These are phyloP conservation scores for Botrytis fragariae DNA, from an alignment of 2,329 filamentous ascomycete species.

Conservation along the genomic window DNA sequence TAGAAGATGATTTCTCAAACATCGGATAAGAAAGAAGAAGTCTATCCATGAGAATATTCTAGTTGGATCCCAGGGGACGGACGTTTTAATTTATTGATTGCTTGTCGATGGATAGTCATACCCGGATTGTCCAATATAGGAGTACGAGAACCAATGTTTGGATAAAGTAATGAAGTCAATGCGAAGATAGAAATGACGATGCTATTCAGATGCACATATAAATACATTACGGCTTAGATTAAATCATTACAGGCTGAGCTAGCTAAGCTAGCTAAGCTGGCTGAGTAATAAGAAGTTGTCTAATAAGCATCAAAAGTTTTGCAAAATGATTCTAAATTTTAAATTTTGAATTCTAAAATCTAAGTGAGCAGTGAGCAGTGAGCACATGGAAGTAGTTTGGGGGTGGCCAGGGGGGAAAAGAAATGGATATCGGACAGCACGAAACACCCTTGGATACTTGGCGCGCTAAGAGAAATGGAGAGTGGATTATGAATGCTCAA, in stretches of 20 bases:
- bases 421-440: not conserved
- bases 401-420: not conserved
- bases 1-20: not conserved
- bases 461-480: not conserved
- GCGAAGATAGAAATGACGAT: conserved; percentile 6
- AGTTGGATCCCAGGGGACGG: not conserved
- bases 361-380: not conserved
- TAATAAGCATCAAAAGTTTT: not conserved
- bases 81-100: conserved; percentile 4
- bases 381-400: not conserved
- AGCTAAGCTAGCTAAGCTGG: not conserved
- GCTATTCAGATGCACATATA: not conserved
- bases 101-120: not conserved
- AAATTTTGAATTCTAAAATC: too few species aligned
- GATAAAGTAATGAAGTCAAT: not conserved
- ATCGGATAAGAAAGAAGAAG: not conserved
- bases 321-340: not conserved
- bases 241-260: not conserved
- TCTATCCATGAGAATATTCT: conserved; percentile 3
- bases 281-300: not conserved
- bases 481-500: not conserved
- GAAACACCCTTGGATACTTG: conserved; percentile 7
- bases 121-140: not conserved
- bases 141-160: not conserved
- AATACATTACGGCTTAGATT: not conserved